phyloP scores from a whole-genome alignment of 768 basidiomycete species.

The Leucogyrophana mollusca region DNA sequence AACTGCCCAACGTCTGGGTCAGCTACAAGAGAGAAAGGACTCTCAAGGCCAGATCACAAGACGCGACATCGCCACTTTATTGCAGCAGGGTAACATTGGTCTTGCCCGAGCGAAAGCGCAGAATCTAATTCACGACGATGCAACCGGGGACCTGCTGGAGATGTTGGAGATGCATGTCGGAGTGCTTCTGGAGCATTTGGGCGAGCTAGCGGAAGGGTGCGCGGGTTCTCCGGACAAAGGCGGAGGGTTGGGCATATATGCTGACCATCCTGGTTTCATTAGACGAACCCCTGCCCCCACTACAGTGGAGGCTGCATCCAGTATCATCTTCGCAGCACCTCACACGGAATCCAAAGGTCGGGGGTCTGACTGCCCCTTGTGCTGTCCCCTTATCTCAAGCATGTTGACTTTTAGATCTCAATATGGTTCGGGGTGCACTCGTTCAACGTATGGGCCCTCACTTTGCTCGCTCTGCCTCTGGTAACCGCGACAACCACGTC shows the following conservation, averaged over 20 bases:
- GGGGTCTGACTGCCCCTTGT: background rate
- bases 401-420: slow-evolving; percentile 48
- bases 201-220: slow-evolving; percentile 53
- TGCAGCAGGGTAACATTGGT: slow-evolving; percentile 58
- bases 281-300: slow-evolving; percentile 47
- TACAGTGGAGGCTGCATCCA: slow-evolving; percentile 67
- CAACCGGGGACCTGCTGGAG: slow-evolving; percentile 60
- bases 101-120: slow-evolving; percentile 75
- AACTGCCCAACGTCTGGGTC: slow-evolving; percentile 63
- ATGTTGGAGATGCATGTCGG: slow-evolving; percentile 66
- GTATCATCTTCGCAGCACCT: slow-evolving; percentile 61
- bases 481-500: slow-evolving; percentile 53
- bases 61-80: slow-evolving; percentile 64
- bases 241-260: background rate
- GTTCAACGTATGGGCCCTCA: slow-evolving; percentile 55
- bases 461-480: slow-evolving; percentile 51
- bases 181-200: slow-evolving; percentile 55
- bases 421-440: slow-evolving; percentile 51
- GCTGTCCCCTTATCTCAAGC: background rate
- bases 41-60: slow-evolving; percentile 60
- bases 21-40: slow-evolving; percentile 69
- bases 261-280: slow-evolving; percentile 5
- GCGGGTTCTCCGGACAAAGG: slow-evolving; percentile 18
- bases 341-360: slow-evolving; percentile 59
- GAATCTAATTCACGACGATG: slow-evolving; percentile 62